Evolutionary conservation across 345 rosid species (phyloP), one percentile per base, ranked within the genome.

Genomic region (Durio zibethinus): DNA sequence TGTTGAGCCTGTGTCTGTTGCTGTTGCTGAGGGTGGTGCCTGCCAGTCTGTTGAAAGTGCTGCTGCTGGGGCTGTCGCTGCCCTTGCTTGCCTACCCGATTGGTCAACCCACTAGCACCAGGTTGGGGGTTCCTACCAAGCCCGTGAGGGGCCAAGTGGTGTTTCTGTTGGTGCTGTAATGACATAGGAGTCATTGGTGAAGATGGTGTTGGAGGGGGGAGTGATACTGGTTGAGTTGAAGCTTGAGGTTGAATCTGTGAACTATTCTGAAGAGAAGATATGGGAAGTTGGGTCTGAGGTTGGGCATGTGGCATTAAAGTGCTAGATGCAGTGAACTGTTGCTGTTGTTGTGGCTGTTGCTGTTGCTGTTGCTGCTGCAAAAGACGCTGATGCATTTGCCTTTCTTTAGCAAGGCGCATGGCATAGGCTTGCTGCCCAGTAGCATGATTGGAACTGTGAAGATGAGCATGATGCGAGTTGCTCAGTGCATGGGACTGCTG

Each of bases 21-120:
- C 70, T 91, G 88, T 83, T 91, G 96, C 77, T 90, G 96, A 84
- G 97, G 98, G 78, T 94, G 99, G 57, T 85, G 89, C 84, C 97
- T 84, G 72, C 89, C 95, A 84, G 97, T 76, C 81, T 94, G 97
- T 79, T 87, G 98, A 62, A 89, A 83, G 79, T 89, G 97, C 86
- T 92, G 79, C 73, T 84, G 96, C 74, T 80, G 93, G 67, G 81
- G 81, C 74, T 86, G 97, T 27, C 91, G 85, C 76, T 87, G 99
- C 40, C 96, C 88, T 81, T 90, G 99, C 90, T 92, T 97, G 74
- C 89, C 97, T 65, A 84, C 83, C 84, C 87, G 98, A 86, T 87
- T 94, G 84, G 81, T 86, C 82, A 87, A 77, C 68, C 93, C 93
- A 80, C 86, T 79, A 71, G 83, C 80, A 77, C 76, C 85, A 80